Evolutionary conservation across 2,329 filamentous ascomycete genomes (phyloP).

Genomic region (Teratosphaeria viscida): DNA sequence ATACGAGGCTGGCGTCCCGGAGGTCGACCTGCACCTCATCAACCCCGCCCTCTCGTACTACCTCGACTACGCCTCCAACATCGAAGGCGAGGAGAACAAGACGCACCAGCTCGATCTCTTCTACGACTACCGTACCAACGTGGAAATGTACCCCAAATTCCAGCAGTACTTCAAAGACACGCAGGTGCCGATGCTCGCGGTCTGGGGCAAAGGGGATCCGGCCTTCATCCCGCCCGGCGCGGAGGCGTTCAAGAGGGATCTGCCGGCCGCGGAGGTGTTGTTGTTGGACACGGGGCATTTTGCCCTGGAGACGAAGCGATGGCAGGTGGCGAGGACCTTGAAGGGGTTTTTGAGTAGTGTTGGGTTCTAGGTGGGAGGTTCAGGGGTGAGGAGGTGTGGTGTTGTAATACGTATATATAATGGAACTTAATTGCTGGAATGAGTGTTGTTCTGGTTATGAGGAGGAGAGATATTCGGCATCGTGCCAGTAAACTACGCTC

Average conservation of each 20-base stretch:
- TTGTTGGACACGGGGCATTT: slow-evolving; percentile 48
- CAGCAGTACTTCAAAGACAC: slow-evolving; percentile 45
- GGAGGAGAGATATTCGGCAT: too few relatives aligned
- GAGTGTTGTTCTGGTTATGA: too few relatives aligned
- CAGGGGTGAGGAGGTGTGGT: not conserved
- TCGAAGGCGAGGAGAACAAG: slow-evolving; percentile 32
- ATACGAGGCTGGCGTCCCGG: not conserved
- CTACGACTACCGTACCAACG: slow-evolving; percentile 47
- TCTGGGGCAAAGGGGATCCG: slow-evolving; percentile 49
- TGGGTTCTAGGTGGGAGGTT: not conserved
- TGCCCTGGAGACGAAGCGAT: slow-evolving; percentile 31
- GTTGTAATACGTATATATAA: not conserved
- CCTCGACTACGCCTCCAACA: slow-evolving; percentile 21
- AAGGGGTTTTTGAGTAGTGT: not conserved
- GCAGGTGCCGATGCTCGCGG: slow-evolving; percentile 44
- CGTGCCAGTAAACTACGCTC: too few relatives aligned
- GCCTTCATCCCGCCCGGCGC: slow-evolving; percentile 44
- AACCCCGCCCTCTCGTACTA: not conserved
- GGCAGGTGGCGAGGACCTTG: not conserved
- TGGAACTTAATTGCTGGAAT: too few relatives aligned
- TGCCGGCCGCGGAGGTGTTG: slow-evolving; percentile 38
- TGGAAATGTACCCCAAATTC: slow-evolving; percentile 44
- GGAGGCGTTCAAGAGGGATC: slow-evolving; percentile 44
- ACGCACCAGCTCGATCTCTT: slow-evolving; percentile 49
- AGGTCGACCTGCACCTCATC: not conserved